Base-by-base conservation (phyloP, 2,329 filamentous ascomycete genomes). In the Ophiostoma ulmi region DNA sequence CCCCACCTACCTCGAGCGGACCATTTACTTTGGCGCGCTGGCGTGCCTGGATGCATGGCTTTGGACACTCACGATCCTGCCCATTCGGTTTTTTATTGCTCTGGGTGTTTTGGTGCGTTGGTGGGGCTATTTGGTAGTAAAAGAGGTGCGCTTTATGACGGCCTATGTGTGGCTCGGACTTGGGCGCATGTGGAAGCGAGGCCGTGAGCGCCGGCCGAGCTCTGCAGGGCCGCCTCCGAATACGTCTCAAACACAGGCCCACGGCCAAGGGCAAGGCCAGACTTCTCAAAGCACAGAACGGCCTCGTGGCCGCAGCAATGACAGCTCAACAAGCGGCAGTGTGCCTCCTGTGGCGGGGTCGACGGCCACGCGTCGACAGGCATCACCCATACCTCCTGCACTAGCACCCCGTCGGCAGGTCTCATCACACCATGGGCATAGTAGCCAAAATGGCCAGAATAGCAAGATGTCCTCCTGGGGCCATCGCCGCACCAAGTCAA, bases 41-140 rank as follows among this genome's bases (percentile, higher is more conserved):
- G 94, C 94, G 7, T 99, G 95, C 80, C 83, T 99, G 6, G 95
- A 99, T 78, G 91, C 94, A 1, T 99, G 94, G 93, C 86, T 99
- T 1, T 95, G 97, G 80, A 96, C 93, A 0, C 96, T 99, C 76
- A 99, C 95, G 0, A 97, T 99, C 64, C 83, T 99, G 0, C 95
- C 95, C 0, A 85, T 99, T 72, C 87, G 95, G 2, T 98, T 99
- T 75, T 79, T 91, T 70, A 91, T 94, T 72, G 94, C 95, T 0
- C 76, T 94, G 0, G 88, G 87, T 26, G 88, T 98, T 2, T 81
- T 99, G 36, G 79, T 88, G 11, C 86, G 87, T 72, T 98, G 94
- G 85, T 97, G 92, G 92, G 84, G 80, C 1, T 87, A 90, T 44
- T 87, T 93, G 31, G 75, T 94, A 1, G 83, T 84, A 5, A 91